Evolutionary conservation across 2,329 filamentous ascomycete genomes (phyloP), one percentile per base, ranked within the genome.

Genomic region (Phialophora chinensis): DNA sequence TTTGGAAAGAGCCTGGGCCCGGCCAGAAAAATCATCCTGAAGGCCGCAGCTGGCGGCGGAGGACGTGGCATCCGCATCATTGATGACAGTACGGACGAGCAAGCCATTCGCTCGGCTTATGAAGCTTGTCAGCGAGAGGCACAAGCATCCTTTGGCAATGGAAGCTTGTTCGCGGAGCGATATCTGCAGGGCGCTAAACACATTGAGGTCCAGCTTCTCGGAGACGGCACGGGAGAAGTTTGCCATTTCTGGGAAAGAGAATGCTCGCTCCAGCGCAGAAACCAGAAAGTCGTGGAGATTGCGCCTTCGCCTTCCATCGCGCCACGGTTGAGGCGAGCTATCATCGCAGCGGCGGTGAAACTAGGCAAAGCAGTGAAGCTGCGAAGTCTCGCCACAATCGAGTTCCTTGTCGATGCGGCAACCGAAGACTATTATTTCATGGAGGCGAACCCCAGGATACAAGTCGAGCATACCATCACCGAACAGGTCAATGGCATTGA

Each of bases 31-130:
- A 93, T 99, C 83, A 99, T 99, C 82, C 98, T 99, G 87, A 99
- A 99, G 87, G 95, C 95, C 68, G 95, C 95, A 73, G 98, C 91
- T 76, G 95, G 95, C 77, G 95, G 95, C 83, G 95, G 95, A 85
- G 95, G 95, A 72, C 92, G 95, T 84, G 95, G 95, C 81, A 99
- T 99, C 95, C 90, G 95, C 85, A 95, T 99, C 67, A 94, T 99
- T 70, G 92, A 95, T 77, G 90, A 97, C 71, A 88, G 93, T 78
- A 86, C 86, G 65, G 85, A 84, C 63, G 85, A 98, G 71, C 86
- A 95, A 80, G 94, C 98, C 82, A 67, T 67, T 60, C 66, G 62
- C 38, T 49, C n/a, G 35, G 85, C 88, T 56, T 98, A 98, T 76
- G 92, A 97, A 82, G 89, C 95, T 77, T 95, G 95, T 72, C 97